Conservation (phyloP, 2,329 filamentous ascomycete genomes). For the Alternaria panax region DNA sequence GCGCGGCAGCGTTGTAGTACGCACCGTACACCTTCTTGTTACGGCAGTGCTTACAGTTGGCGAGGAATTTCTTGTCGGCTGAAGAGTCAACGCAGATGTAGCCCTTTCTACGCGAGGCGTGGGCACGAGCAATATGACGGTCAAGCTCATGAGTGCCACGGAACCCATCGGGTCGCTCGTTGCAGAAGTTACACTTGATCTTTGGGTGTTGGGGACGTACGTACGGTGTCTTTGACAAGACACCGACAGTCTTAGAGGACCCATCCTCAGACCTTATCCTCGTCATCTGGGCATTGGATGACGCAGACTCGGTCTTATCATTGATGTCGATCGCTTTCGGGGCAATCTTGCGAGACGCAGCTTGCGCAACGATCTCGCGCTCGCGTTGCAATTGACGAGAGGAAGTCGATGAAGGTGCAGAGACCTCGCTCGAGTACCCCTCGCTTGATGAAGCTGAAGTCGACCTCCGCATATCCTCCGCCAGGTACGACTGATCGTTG, state of each 20-base stretch:
- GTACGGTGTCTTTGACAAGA: slow-evolving; percentile 62
- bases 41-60: slow-evolving; percentile 83
- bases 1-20: slow-evolving; percentile 94
- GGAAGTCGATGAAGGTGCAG: slow-evolving; percentile 53
- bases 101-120: slow-evolving; percentile 66
- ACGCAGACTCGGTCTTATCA: slow-evolving; percentile 37
- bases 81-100: slow-evolving; percentile 70
- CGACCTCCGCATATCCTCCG: slow-evolving; percentile 60
- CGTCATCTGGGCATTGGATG: slow-evolving; percentile 57
- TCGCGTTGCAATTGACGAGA: slow-evolving; percentile 58
- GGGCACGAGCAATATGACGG: slow-evolving; percentile 67
- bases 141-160: slow-evolving; percentile 80
- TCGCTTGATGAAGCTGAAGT: slow-evolving; percentile 50
- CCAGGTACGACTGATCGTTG: slow-evolving; percentile 44
- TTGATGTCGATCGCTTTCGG: slow-evolving; percentile 51
- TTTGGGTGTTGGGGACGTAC: slow-evolving; percentile 74
- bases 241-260: slow-evolving; percentile 61
- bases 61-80: slow-evolving; percentile 69
- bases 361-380: slow-evolving; percentile 58
- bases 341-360: slow-evolving; percentile 58
- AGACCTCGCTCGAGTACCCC: slow-evolving; percentile 54
- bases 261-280: slow-evolving; percentile 61
- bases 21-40: slow-evolving; percentile 81
- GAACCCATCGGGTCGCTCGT: slow-evolving; percentile 78
- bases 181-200: slow-evolving; percentile 74